Conservation (phyloP, 2,329 filamentous ascomycete species). For the Apiospora malaysiana region DNA sequence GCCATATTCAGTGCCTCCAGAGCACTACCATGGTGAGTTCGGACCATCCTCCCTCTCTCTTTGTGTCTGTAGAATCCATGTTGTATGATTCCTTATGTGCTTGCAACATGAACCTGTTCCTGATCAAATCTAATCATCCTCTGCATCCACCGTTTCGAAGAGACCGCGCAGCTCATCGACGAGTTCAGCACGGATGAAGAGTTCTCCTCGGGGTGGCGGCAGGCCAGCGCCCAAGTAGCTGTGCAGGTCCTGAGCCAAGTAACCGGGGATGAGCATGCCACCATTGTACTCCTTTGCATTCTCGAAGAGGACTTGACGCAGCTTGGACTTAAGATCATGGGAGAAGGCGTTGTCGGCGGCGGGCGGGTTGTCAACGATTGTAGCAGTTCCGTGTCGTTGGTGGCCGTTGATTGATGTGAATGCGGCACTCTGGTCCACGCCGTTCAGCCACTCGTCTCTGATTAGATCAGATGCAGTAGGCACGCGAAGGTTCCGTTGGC, state of each 20-base stretch:
- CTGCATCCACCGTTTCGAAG: background rate
- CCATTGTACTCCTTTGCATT: background rate
- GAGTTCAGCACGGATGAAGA: background rate
- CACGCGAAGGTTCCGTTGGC: background rate
- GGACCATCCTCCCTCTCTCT: background rate
- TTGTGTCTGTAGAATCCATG: background rate
- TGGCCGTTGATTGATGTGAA: background rate
- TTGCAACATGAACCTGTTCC: background rate
- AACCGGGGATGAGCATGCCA: background rate
- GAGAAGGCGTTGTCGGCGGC: background rate
- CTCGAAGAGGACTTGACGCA: conserved; percentile 4
- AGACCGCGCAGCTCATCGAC: background rate
- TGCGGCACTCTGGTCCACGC: background rate
- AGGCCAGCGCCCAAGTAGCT: conserved; percentile 4
- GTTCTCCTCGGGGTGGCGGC: background rate
- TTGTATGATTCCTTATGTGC: background rate
- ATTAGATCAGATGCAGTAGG: background rate
- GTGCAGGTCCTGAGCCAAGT: background rate
- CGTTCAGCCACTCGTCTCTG: background rate
- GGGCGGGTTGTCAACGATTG: background rate
- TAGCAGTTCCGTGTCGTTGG: background rate
- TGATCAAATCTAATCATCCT: background rate
- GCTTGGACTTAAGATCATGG: background rate
- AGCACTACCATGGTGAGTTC: background rate
- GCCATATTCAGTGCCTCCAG: background rate